These are phyloP conservation scores for Amanita inopinata DNA, from an alignment of 768 basidiomycete species.

Conservation along the genomic window DNA sequence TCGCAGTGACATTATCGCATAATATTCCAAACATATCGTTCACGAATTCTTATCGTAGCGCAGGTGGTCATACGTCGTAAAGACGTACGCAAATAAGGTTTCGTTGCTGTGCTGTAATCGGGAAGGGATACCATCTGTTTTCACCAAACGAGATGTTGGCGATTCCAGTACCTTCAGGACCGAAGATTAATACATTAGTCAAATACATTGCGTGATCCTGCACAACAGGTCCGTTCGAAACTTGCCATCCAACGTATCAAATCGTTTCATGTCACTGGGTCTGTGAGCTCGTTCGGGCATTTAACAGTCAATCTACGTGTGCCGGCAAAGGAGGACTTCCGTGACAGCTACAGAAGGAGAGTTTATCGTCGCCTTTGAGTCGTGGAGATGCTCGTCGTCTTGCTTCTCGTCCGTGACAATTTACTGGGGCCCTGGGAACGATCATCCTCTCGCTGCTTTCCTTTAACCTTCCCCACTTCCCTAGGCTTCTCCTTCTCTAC, in stretches of 20 bases:
- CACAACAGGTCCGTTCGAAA: not conserved
- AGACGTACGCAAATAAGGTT: too few species aligned
- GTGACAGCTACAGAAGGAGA: not conserved
- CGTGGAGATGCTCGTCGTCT: not conserved
- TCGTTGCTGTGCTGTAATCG: too few species aligned
- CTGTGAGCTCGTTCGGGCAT: too few species aligned
- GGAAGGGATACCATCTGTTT: too few species aligned
- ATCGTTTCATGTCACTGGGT: not conserved
- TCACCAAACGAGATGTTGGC: too few species aligned
- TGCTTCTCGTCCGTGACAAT: slow-evolving; percentile 17
- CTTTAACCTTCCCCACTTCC: slow-evolving; percentile 20
- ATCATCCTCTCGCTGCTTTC: slow-evolving; percentile 26
- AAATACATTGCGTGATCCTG: not conserved
- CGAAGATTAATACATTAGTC: not conserved
- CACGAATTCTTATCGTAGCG: too few species aligned
- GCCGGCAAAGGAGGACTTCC: not conserved
- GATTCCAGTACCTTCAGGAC: too few species aligned
- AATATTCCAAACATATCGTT: too few species aligned
- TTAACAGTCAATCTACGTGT: not conserved
- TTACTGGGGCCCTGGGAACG: slow-evolving; percentile 17
- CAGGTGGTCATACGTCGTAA: too few species aligned
- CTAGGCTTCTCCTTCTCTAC: slow-evolving; percentile 25
- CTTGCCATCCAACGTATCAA: not conserved
- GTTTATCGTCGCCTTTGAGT: slow-evolving; percentile 1
- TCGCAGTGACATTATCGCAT: too few species aligned